A percentile compares a stretch with the other conserved stretches of the same genome.
These are phyloP conservation scores for Coemansia sp. DNA, from an alignment of 192 early-diverging fungal species.

Conservation along the genomic window DNA sequence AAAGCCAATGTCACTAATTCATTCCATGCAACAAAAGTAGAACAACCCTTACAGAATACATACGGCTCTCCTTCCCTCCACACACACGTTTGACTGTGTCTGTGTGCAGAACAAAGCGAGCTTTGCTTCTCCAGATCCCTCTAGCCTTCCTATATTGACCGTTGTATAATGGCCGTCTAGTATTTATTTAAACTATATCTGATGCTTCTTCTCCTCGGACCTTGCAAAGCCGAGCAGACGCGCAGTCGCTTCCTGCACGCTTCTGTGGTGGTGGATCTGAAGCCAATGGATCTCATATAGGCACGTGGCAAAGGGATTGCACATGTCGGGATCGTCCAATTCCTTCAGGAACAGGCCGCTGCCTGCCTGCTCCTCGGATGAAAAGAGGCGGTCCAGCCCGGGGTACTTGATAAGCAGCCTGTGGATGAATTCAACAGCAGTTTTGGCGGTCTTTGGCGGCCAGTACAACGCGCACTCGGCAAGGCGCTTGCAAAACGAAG, in stretches of 20 bases:
- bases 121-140: too few relatives aligned
- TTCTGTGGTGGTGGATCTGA: slow-evolving; percentile 41
- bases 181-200: slow-evolving; percentile 14
- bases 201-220: slow-evolving; percentile 46
- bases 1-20: too few relatives aligned
- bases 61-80: background rate
- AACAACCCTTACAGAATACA: too few relatives aligned
- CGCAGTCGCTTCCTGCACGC: slow-evolving; percentile 36
- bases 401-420: slow-evolving; percentile 60
- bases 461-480: slow-evolving; percentile 69
- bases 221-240: slow-evolving; percentile 41
- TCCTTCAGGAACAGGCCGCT: slow-evolving; percentile 80
- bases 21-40: too few relatives aligned
- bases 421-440: slow-evolving; percentile 61
- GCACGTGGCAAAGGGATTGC: slow-evolving; percentile 91
- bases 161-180: background rate
- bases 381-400: slow-evolving; percentile 61
- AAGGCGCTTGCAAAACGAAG: slow-evolving; percentile 89
- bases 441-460: slow-evolving; percentile 70
- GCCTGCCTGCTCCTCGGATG: slow-evolving; percentile 65
- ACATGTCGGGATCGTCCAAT: slow-evolving; percentile 90
- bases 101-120: slow-evolving; percentile 5
- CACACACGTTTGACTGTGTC: background rate
- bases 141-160: too few relatives aligned
- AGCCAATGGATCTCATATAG: slow-evolving; percentile 84